A percentile compares a stretch with the other conserved stretches of the same genome.
Conservation (phyloP, 208 protist genomes). For the Trypanosoma conorhini region DNA sequence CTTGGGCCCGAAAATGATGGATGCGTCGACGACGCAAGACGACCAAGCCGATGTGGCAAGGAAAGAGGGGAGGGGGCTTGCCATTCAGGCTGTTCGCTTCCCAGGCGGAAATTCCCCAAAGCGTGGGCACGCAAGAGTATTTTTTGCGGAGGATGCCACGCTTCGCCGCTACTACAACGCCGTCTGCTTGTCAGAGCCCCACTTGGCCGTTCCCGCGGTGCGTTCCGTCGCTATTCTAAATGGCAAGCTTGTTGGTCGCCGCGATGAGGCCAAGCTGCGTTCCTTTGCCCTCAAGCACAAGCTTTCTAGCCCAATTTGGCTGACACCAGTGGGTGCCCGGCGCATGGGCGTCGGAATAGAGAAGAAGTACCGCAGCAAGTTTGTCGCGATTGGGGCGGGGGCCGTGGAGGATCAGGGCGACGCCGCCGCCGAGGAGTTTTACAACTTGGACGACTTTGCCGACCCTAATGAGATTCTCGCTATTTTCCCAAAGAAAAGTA, state of each 20-base stretch:
- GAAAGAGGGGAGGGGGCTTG: not conserved
- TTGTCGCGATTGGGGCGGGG: conserved; percentile 62
- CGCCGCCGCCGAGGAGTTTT: conserved; percentile 67
- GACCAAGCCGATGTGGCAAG: not conserved
- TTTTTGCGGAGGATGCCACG: conserved; percentile 87
- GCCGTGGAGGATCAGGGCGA: conserved; percentile 50
- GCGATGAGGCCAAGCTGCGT: conserved; percentile 78
- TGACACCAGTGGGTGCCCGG: conserved; percentile 52
- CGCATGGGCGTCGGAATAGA: conserved; percentile 72
- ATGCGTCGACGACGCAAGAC: not conserved
- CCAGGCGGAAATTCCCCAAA: not conserved
- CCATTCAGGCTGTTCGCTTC: conserved; percentile 17
- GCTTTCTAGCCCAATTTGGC: conserved; percentile 87
- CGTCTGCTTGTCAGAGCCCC: conserved; percentile 62
- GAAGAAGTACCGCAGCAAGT: conserved; percentile 52
- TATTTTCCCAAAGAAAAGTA: conserved; percentile 83
- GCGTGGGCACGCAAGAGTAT: conserved; percentile 20
- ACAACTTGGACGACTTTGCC: conserved; percentile 85
- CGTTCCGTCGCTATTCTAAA: conserved; percentile 83
- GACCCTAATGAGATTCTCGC: conserved; percentile 72
- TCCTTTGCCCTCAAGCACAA: conserved; percentile 79
- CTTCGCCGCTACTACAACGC: conserved; percentile 88
- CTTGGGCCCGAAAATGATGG: conserved; percentile 32
- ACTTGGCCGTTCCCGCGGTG: conserved; percentile 76
- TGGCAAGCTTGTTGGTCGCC: conserved; percentile 69